phyloP scores from a whole-genome alignment of 768 basidiomycete genomes.

The Rhizopogon salebrosus region DNA sequence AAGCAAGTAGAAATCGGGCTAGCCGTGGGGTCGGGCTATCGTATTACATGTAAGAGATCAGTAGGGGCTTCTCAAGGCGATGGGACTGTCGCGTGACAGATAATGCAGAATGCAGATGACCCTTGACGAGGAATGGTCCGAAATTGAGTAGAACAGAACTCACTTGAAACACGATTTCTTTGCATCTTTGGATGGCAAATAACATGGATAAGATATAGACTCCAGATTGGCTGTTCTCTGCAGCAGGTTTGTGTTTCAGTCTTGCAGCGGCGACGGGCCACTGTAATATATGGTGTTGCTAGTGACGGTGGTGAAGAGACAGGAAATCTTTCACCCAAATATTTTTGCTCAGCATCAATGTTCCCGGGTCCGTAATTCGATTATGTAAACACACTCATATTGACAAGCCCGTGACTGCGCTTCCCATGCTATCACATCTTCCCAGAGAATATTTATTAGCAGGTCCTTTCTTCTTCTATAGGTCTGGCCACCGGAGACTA shows the following conservation, averaged over 20 bases:
- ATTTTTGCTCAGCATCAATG: conserved; percentile 20
- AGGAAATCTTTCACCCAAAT: conserved; percentile 14
- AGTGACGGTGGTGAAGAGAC: conserved; percentile 26
- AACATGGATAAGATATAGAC: conserved; percentile 29
- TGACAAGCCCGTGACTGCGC: neutral
- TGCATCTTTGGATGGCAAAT: conserved; percentile 31
- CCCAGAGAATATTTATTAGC: too few species aligned
- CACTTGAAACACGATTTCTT: conserved; percentile 32
- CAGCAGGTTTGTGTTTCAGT: conserved; percentile 7
- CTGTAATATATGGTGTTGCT: conserved; percentile 18
- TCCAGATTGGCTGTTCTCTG: conserved; percentile 30
- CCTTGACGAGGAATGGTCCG: conserved; percentile 25
- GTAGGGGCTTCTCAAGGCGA: conserved; percentile 24
- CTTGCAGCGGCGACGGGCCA: conserved; percentile 26
- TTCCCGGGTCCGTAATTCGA: conserved; percentile 25
- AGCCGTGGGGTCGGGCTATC: conserved; percentile 16
- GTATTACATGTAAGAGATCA: conserved; percentile 35
- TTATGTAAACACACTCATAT: conserved; percentile 2
- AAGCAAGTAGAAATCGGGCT: conserved; percentile 8
- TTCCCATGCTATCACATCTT: too few species aligned
- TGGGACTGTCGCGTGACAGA: conserved; percentile 32
- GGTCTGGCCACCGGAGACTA: too few species aligned
- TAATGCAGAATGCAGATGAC: conserved; percentile 24
- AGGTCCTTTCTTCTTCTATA: too few species aligned
- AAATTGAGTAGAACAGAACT: conserved; percentile 19